phyloP scores from a whole-genome alignment of 208 protist species.

The Strigomonas galati region DNA sequence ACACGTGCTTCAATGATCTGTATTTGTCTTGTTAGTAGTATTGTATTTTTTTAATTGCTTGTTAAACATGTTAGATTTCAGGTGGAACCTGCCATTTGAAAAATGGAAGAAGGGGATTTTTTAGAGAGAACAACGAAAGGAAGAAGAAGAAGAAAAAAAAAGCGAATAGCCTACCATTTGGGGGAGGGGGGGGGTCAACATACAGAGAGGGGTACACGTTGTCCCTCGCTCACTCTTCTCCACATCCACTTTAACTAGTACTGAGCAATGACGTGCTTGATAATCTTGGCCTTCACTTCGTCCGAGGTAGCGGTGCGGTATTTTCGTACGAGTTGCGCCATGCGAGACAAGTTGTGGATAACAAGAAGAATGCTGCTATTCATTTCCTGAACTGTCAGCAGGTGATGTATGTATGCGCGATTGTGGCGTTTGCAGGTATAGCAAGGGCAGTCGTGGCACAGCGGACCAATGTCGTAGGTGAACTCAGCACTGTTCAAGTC shows the following conservation, averaged over 20 bases:
- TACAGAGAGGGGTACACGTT: too few species aligned
- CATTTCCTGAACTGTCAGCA: slow-evolving; percentile 89
- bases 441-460: slow-evolving; percentile 54
- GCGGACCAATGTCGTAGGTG: slow-evolving; percentile 54
- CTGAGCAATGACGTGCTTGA: background rate
- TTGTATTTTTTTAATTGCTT: background rate
- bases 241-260: too few species aligned
- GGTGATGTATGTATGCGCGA: slow-evolving; percentile 82
- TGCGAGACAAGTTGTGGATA: slow-evolving; percentile 72
- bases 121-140: too few species aligned
- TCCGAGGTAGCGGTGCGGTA: background rate
- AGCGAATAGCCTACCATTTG: too few species aligned
- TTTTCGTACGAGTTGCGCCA: slow-evolving; percentile 33
- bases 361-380: slow-evolving; percentile 76
- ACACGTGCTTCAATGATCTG: background rate
- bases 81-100: background rate
- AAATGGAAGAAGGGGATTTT: too few species aligned
- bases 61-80: background rate
- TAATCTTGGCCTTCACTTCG: too few species aligned
- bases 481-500: slow-evolving; percentile 77
- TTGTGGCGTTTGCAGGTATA: slow-evolving; percentile 77
- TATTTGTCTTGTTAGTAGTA: background rate
- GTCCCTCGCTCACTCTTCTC: too few species aligned
- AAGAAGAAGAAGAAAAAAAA: too few species aligned
- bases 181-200: too few species aligned